Percentiles rank a stretch among this genome's conserved stretches.
These are phyloP conservation scores for Pseudogymnoascus verrucosus DNA, from an alignment of 2,329 filamentous ascomycete species.

Conservation along the genomic window DNA sequence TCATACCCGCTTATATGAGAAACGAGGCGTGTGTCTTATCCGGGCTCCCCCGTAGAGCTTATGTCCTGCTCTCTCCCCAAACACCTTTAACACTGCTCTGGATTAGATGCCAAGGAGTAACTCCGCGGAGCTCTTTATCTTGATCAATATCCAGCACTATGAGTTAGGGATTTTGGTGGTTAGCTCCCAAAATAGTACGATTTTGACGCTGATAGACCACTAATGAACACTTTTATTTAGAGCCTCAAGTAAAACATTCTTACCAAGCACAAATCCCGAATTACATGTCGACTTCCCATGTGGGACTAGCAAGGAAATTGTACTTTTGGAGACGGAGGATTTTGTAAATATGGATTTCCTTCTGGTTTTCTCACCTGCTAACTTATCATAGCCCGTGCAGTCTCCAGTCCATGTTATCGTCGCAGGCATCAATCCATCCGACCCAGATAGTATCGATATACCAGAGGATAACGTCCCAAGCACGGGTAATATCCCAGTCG, in stretches of 20 bases:
- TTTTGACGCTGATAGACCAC: background rate
- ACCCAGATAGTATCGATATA: background rate
- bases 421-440: background rate
- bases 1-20: background rate
- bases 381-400: background rate
- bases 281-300: background rate
- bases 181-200: background rate
- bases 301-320: background rate
- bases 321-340: background rate
- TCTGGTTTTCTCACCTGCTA: background rate
- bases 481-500: background rate
- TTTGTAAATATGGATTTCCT: background rate
- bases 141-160: background rate
- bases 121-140: background rate
- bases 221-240: background rate
- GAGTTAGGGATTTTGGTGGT: background rate
- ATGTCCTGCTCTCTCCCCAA: background rate
- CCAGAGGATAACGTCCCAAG: background rate
- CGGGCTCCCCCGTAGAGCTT: background rate
- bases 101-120: background rate
- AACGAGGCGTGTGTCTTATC: background rate
- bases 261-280: background rate
- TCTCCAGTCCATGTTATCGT: background rate
- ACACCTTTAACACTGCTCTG: background rate
- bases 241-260: background rate